Conservation (phyloP, 352 stramenopile genomes). For the Phytophthora melonis region DNA sequence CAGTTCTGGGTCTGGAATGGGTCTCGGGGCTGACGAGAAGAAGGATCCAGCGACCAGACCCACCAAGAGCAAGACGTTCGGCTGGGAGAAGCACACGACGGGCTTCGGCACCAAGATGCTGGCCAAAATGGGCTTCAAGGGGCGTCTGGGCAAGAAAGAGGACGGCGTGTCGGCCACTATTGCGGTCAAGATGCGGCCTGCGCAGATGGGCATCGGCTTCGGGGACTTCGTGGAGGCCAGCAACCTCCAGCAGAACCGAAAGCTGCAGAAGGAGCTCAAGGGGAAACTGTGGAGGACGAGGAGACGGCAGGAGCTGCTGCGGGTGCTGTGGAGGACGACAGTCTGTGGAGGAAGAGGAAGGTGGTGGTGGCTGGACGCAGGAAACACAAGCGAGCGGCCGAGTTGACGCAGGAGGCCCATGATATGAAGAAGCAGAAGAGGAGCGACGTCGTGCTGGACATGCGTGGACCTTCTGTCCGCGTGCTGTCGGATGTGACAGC, state of each 20-base stretch:
- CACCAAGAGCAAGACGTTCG: conserved; percentile 45
- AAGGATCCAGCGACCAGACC: conserved; percentile 13
- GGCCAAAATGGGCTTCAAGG: conserved; percentile 96
- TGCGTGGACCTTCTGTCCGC: conserved; percentile 87
- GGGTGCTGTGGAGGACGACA: conserved; percentile 71
- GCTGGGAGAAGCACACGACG: conserved; percentile 97
- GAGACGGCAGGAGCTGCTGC: conserved; percentile 30
- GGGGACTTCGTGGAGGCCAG: conserved; percentile 94
- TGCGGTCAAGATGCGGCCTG: conserved; percentile 94
- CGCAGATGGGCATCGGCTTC: conserved; percentile 94
- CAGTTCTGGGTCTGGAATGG: conserved; percentile 29
- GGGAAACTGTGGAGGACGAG: conserved; percentile 64
- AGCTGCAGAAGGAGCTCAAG: conserved; percentile 93
- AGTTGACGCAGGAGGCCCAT: conserved; percentile 67
- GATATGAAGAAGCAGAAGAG: conserved; percentile 52
- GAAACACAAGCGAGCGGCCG: conserved; percentile 69
- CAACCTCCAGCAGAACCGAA: conserved; percentile 92
- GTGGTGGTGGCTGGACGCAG: conserved; percentile 34
- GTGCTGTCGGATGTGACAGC: conserved; percentile 75
- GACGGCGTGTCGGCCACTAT: conserved; percentile 93
- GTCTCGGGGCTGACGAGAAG: conserved; percentile 4
- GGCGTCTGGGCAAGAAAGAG: conserved; percentile 93
- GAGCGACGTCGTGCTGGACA: conserved; percentile 87
- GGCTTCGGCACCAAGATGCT: conserved; percentile 97
- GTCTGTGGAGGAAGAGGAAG: conserved; percentile 86